These are phyloP conservation scores for Anthracocystis setariae DNA, from an alignment of 1,284 basidiomycete species.

Conservation along the genomic window DNA sequence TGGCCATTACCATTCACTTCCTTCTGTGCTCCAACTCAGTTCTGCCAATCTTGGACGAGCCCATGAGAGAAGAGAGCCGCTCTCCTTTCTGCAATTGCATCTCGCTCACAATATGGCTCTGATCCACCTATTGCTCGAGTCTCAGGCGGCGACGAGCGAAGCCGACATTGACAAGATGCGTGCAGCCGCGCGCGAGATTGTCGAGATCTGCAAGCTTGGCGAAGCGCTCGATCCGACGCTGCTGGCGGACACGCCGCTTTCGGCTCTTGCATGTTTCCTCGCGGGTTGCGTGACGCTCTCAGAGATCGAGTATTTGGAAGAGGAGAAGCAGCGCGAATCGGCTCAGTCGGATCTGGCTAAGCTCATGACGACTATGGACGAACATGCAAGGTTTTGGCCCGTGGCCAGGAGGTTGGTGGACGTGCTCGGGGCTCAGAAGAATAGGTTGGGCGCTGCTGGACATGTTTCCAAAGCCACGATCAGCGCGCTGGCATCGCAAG, in stretches of 20 bases:
- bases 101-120: slow-evolving; percentile 39
- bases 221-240: slow-evolving; percentile 20
- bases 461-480: slow-evolving; percentile 5
- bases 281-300: slow-evolving; percentile 24
- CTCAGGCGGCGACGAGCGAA: slow-evolving; percentile 14
- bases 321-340: slow-evolving; percentile 12
- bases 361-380: slow-evolving; percentile 15
- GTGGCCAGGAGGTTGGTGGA: slow-evolving; percentile 17
- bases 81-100: slow-evolving; percentile 40
- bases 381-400: slow-evolving; percentile 37
- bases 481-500: slow-evolving; percentile 17
- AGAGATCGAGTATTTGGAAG: slow-evolving; percentile 29
- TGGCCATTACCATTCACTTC: slow-evolving; percentile 35
- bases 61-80: slow-evolving; percentile 22
- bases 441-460: not conserved
- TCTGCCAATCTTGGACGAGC: slow-evolving; percentile 22
- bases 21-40: slow-evolving; percentile 24
- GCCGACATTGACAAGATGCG: slow-evolving; percentile 35
- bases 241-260: slow-evolving; percentile 34
- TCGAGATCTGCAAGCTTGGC: slow-evolving; percentile 31
- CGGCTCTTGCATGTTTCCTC: slow-evolving; percentile 25
- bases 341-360: slow-evolving; percentile 14
- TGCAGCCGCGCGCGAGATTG: slow-evolving; percentile 23
- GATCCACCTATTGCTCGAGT: slow-evolving; percentile 26
- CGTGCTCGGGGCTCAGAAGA: slow-evolving; percentile 19